A percentile compares a stretch with the other conserved stretches of the same genome.
Conservation (phyloP, 106 monocot genomes). For the Allium sativum region DNA sequence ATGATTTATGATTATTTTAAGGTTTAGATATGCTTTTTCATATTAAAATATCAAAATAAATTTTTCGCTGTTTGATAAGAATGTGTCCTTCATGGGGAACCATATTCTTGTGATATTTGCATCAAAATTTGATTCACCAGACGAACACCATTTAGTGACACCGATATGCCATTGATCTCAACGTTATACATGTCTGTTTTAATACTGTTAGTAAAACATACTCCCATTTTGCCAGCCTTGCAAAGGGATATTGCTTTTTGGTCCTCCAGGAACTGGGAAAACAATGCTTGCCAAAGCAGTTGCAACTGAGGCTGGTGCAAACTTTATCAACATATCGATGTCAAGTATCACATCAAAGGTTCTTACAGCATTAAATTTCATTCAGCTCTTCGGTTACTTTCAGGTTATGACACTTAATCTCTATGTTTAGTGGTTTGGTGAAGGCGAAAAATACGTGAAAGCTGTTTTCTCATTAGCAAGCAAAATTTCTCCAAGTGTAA, state of each 20-base stretch:
- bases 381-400: neutral
- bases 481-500: constrained; percentile 96
- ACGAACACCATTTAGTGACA: too few species aligned
- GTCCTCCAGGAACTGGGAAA: constrained; percentile 98
- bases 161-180: too few species aligned
- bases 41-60: too few species aligned
- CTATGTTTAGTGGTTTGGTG: constrained; percentile 85
- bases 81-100: too few species aligned
- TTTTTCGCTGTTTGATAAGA: too few species aligned
- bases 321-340: constrained; percentile 99
- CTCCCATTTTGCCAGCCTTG: constrained; percentile 49
- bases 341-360: constrained; percentile 99
- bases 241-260: constrained; percentile 97
- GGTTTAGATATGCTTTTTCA: too few species aligned
- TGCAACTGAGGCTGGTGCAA: constrained; percentile 97
- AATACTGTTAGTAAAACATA: too few species aligned
- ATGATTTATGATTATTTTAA: too few species aligned
- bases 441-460: constrained; percentile 99
- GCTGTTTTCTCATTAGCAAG: constrained; percentile 98
- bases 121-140: too few species aligned
- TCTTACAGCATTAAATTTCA: constrained; percentile 1
- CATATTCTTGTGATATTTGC: too few species aligned
- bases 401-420: constrained; percentile 1
- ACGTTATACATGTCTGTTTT: too few species aligned
- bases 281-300: constrained; percentile 99